phyloP scores from a whole-genome alignment of 495 filamentous ascomycete genomes.

The Parathielavia hyrcaniae region DNA sequence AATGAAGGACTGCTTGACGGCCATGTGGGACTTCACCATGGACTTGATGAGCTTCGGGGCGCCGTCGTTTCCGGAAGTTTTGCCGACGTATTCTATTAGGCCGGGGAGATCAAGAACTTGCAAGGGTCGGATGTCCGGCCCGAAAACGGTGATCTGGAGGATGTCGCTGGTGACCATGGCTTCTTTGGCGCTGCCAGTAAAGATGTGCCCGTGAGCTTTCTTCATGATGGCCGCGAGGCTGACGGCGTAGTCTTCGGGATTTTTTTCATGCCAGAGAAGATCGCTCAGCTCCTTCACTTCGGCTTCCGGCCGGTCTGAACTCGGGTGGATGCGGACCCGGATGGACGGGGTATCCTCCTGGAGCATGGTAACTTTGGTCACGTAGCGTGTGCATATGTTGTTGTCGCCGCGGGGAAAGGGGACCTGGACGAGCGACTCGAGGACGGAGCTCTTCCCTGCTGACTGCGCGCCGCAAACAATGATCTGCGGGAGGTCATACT shows the following conservation, averaged over 20 bases:
- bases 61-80: slow-evolving; percentile 38
- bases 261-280: too few relatives aligned
- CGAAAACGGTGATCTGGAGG: slow-evolving; percentile 56
- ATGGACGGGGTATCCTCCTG: slow-evolving; percentile 28
- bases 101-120: slow-evolving; percentile 64
- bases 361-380: slow-evolving; percentile 52
- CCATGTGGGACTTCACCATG: slow-evolving; percentile 55
- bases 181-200: slow-evolving; percentile 7
- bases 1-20: slow-evolving; percentile 49
- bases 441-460: slow-evolving; percentile 60
- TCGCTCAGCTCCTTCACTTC: too few relatives aligned
- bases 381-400: slow-evolving; percentile 50
- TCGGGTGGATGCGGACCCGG: slow-evolving; percentile 38
- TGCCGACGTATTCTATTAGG: slow-evolving; percentile 47
- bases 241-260: too few relatives aligned
- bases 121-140: slow-evolving; percentile 55
- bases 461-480: slow-evolving; percentile 38
- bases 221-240: slow-evolving; percentile 44
- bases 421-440: slow-evolving; percentile 60
- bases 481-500: slow-evolving; percentile 11
- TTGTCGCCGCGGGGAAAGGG: slow-evolving; percentile 51
- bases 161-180: slow-evolving; percentile 56
- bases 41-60: slow-evolving; percentile 45
- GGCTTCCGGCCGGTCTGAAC: too few relatives aligned
- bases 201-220: slow-evolving; percentile 32